Base-by-base conservation (phyloP, 2,329 filamentous ascomycete genomes). In the Claviceps spartinae region DNA sequence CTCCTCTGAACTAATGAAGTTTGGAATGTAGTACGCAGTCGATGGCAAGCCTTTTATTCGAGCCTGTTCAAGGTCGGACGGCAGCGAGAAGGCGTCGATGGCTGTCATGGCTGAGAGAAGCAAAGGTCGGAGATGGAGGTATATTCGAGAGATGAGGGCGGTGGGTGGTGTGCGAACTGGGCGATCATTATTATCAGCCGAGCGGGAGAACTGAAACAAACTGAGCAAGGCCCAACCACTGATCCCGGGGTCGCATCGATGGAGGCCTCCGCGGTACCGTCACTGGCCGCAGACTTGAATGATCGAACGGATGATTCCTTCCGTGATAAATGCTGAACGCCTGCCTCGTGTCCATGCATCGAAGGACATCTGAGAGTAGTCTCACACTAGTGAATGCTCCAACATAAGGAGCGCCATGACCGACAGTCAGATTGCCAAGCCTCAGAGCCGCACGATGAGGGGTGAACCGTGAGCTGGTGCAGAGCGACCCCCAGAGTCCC, bases 1-100 rank as follows among this genome's bases (percentile, higher is more conserved):
- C 67, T 96, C 89, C 45, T 83, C 78, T 51, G 73, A 67, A 4
- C 77, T 84, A 64, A 97, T 85, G 69, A 96, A 96, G 64, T 90
- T 74, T 7, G 88, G 77, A 53, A 96, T 84, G 69, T 97, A 96
- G 71, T 84, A 95, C 51, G 88, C 86, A 37, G 76, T 70, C 1
- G 75, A 64, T 4, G 86, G 85, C 2, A 89, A 72, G 36, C 60
- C 60, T 7, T 65, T 56, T 54, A 90, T 76, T 57, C 67, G 72
- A 50, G 67, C 71, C 38, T 73, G 64, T 47, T 80, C 72, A 26
- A 83, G 72, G 44, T 66, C 72, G 40, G 65, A 54, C 18, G 78
- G 76, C 46, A 79, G 65, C 41, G 56, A 60, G 52, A 61, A 50
- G 53, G 26, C 52, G 44, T 49, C 20, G 5, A 18, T 34, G 22